These are phyloP conservation scores for Ustilago esculenta DNA, from an alignment of 1,284 basidiomycete genomes.

Conservation along the genomic window DNA sequence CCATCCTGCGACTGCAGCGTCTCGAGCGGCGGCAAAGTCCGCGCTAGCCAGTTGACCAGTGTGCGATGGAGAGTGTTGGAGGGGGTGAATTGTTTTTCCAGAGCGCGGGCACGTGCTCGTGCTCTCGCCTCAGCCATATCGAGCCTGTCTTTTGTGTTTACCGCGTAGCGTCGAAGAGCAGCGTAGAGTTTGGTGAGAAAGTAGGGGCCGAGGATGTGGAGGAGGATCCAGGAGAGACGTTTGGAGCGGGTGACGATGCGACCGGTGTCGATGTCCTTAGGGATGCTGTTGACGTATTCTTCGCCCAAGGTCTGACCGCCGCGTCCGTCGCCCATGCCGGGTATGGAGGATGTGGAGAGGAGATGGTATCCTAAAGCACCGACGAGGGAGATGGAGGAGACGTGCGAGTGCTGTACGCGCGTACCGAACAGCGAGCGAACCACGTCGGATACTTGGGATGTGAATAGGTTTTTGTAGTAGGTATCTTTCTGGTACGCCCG, in stretches of 20 bases:
- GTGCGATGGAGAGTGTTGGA: neutral
- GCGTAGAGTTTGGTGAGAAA: slow-evolving; percentile 59
- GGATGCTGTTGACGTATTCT: slow-evolving; percentile 68
- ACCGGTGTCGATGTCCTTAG: slow-evolving; percentile 54
- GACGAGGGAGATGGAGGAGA: slow-evolving; percentile 59
- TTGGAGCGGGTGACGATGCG: slow-evolving; percentile 52
- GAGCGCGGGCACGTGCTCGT: slow-evolving; percentile 14
- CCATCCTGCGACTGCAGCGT: slow-evolving; percentile 59
- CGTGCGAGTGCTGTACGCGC: slow-evolving; percentile 64
- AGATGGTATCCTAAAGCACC: slow-evolving; percentile 66
- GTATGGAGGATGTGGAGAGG: slow-evolving; percentile 57
- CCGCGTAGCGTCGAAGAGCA: slow-evolving; percentile 33
- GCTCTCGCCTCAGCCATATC: slow-evolving; percentile 21
- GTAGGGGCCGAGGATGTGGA: slow-evolving; percentile 65
- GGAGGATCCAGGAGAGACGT: slow-evolving; percentile 57
- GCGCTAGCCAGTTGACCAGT: slow-evolving; percentile 23
- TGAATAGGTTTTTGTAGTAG: slow-evolving; percentile 66
- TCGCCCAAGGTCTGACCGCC: slow-evolving; percentile 69
- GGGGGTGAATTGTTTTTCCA: slow-evolving; percentile 9
- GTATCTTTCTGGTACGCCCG: slow-evolving; percentile 51
- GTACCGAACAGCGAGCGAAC: slow-evolving; percentile 64
- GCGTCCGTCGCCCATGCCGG: slow-evolving; percentile 21
- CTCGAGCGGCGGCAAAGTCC: slow-evolving; percentile 61
- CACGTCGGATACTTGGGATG: slow-evolving; percentile 65
- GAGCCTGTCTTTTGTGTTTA: slow-evolving; percentile 8